Evolutionary conservation across 2,329 filamentous ascomycete genomes (phyloP).

Genomic region (Cordyceps cateniannulata): DNA sequence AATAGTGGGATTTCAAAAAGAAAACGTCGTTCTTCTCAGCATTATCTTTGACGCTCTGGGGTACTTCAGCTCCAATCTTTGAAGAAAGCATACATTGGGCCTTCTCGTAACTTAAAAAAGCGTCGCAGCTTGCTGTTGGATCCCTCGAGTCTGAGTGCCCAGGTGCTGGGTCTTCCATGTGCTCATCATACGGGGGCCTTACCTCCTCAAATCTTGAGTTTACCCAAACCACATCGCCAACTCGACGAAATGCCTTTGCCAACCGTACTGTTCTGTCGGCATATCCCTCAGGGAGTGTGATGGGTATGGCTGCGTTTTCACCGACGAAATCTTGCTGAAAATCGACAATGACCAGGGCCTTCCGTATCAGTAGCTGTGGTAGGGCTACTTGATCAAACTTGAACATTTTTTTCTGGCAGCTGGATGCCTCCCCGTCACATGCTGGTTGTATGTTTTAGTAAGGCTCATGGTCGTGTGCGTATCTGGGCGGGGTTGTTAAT

Average conservation of each 20-base stretch:
- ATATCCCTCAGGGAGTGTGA: constrained; percentile 58
- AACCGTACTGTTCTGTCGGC: constrained; percentile 61
- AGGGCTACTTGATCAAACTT: constrained; percentile 49
- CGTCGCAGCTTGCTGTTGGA: constrained; percentile 29
- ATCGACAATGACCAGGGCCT: constrained; percentile 76
- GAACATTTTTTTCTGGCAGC: constrained; percentile 35
- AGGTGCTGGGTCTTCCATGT: background rate
- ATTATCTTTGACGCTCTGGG: constrained; percentile 27
- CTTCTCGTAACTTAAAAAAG: constrained; percentile 34
- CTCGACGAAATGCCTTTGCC: constrained; percentile 64
- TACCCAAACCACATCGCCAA: constrained; percentile 75
- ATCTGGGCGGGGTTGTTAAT: background rate
- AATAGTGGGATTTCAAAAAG: constrained; percentile 73
- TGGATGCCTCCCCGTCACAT: background rate
- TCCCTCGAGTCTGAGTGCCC: background rate
- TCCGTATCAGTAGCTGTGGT: constrained; percentile 51
- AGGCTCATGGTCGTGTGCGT: background rate
- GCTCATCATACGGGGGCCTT: background rate
- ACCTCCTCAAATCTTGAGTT: constrained; percentile 61
- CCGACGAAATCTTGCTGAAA: constrained; percentile 86
- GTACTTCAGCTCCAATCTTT: constrained; percentile 36
- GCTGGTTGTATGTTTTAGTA: background rate
- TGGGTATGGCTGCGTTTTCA: constrained; percentile 58
- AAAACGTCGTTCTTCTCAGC: constrained; percentile 41
- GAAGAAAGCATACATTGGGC: constrained; percentile 4